These are phyloP conservation scores for Mitosporidium daphniae DNA, from an alignment of 371 early-diverging fungal genomes.

Conservation along the genomic window DNA sequence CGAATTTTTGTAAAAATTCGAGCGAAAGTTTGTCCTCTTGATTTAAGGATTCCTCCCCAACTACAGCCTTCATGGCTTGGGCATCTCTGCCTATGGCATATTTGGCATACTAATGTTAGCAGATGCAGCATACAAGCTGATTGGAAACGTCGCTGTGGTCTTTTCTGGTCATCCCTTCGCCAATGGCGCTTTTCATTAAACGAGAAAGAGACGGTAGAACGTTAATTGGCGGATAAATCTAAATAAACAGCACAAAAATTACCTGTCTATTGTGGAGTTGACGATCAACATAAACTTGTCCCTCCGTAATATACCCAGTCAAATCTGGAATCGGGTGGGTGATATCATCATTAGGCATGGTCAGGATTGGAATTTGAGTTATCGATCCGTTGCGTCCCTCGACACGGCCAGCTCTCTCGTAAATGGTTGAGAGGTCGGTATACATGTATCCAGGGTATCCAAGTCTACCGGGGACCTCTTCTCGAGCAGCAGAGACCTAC, in stretches of 20 bases:
- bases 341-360: slow-evolving; percentile 99
- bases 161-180: slow-evolving; percentile 89
- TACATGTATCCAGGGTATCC: slow-evolving; percentile 99
- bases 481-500: slow-evolving; percentile 78
- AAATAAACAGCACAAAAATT: neutral
- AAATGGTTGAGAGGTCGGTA: slow-evolving; percentile 97
- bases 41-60: slow-evolving; percentile 95
- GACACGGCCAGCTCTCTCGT: slow-evolving; percentile 98
- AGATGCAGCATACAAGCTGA: slow-evolving; percentile 27
- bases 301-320: slow-evolving; percentile 99
- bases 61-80: slow-evolving; percentile 98
- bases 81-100: slow-evolving; percentile 99
- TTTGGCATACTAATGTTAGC: slow-evolving; percentile 48
- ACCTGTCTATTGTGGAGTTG: slow-evolving; percentile 85
- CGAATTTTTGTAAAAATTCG: slow-evolving; percentile 96
- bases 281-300: slow-evolving; percentile 97
- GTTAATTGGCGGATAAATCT: slow-evolving; percentile 98
- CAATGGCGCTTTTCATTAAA: slow-evolving; percentile 98
- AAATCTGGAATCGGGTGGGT: slow-evolving; percentile 99
- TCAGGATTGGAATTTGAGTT: slow-evolving; percentile 98
- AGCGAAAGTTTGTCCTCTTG: slow-evolving; percentile 88
- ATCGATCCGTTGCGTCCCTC: slow-evolving; percentile 96
- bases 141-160: slow-evolving; percentile 99
- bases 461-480: slow-evolving; percentile 99
- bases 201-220: slow-evolving; percentile 94